These are phyloP conservation scores for Physaria fendleri DNA, from an alignment of 345 rosid species.

Conservation along the genomic window DNA sequence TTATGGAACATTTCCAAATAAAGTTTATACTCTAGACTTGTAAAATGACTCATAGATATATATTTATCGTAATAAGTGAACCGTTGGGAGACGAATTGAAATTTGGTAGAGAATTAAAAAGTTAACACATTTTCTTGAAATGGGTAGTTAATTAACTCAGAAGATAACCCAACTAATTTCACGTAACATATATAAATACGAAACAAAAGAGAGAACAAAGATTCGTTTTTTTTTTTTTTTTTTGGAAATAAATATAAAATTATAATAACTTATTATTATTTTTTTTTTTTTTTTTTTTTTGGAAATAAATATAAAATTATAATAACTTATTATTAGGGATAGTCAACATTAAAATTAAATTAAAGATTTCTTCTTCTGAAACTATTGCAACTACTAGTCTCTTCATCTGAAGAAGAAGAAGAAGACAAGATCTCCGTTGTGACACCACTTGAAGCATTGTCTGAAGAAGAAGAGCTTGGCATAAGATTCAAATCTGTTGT, in stretches of 20 bases:
- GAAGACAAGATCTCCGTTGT: slow-evolving; percentile 51
- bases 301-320: slow-evolving; percentile 21
- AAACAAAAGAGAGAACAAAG: slow-evolving; percentile 10
- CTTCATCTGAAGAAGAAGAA: slow-evolving; percentile 60
- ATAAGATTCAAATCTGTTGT: slow-evolving; percentile 53
- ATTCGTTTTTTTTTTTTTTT: too few species aligned
- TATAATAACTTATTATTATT: slow-evolving; percentile 10
- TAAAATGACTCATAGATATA: background rate
- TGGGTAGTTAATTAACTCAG: slow-evolving; percentile 9
- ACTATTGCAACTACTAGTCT: slow-evolving; percentile 73
- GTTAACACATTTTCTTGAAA: slow-evolving; percentile 7
- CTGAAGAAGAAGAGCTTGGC: slow-evolving; percentile 53
- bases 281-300: too few species aligned
- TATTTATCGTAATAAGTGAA: slow-evolving; percentile 10
- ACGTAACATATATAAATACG: background rate
- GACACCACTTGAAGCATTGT: slow-evolving; percentile 68
- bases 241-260: slow-evolving; percentile 20
- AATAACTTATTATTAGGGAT: slow-evolving; percentile 5
- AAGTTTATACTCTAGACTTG: slow-evolving; percentile 1
- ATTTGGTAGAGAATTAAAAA: background rate
- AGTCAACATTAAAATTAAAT: slow-evolving; percentile 28
- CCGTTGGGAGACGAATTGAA: slow-evolving; percentile 20
- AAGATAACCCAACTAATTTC: background rate
- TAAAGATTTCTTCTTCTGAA: slow-evolving; percentile 60
- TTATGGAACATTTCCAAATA: slow-evolving; percentile 16